Evolutionary conservation across 225 moss, liverwort and hornwort species (phyloP), one percentile per base, ranked within the genome.

Genomic region (Marchantia paleacea): DNA sequence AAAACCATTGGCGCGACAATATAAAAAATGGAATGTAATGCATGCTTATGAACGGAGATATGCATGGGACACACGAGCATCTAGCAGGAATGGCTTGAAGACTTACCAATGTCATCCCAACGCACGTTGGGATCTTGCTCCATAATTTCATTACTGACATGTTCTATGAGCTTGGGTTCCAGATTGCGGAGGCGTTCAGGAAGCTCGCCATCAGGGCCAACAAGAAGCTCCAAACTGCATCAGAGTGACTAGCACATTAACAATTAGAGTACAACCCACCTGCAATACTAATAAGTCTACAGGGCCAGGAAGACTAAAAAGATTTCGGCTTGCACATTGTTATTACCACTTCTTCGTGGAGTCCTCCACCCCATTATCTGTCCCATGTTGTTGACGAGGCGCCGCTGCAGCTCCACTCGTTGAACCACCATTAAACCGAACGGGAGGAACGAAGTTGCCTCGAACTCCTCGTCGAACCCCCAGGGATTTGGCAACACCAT

Each of bases 121-220:
- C 91, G 91, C 77, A 99, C 99, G 83, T 94, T 94, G 63, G 95
- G 94, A 86, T 95, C 95, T 86, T 91, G 91, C 78, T 95, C 95
- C 99, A 99, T 95, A 30, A 99, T 92, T 85, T 99, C 99, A 80
- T 99, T 95, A 88, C 95, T 95, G 60, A 99, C 91, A 76, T 99
- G 99, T 80, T 95, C 95, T 69, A 99, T 75, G 79, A 99, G 99
- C 80, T 93, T 95, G 75, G 99, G 99, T 81, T 99, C 99, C 85
- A 99, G 84, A 84, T 95, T 95, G 79, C 92, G 94, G 77, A 99
- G 87, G 71, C 94, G 90, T 84, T 91, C 92, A 51, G 92, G 95
- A 39, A 99, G 85, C 89, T 99, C 92, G 80, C 99, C 99, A 76
- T 99, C 95, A 82, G 95, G 94, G 65, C 99, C 99, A 81, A 94